A percentile compares a stretch with the other conserved stretches of the same genome.
These are phyloP conservation scores for Closterium sp. DNA, from an alignment of 139 green algal species.

Conservation along the genomic window DNA sequence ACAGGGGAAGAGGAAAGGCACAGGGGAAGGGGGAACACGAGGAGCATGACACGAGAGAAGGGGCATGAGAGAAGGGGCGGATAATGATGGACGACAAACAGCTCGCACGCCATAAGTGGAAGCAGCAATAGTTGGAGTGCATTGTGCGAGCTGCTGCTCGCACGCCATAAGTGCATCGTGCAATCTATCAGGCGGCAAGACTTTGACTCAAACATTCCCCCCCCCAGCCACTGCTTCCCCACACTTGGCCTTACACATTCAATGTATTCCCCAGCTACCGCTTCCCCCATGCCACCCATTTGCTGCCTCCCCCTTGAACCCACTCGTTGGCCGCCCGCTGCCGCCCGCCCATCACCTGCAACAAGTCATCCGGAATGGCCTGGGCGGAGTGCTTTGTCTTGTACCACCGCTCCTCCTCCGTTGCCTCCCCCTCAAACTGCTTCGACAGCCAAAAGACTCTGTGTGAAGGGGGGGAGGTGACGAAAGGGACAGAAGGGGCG, in stretches of 20 bases:
- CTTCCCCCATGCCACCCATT: neutral
- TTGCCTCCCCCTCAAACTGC: slow-evolving; percentile 51
- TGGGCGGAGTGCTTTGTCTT: slow-evolving; percentile 64
- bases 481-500: slow-evolving; percentile 3
- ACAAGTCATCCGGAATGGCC: slow-evolving; percentile 53
- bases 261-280: slow-evolving; percentile 43
- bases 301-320: neutral
- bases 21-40: too few relatives aligned
- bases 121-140: too few relatives aligned
- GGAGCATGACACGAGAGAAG: too few relatives aligned
- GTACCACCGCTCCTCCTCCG: slow-evolving; percentile 61
- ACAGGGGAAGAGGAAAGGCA: too few relatives aligned
- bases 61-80: too few relatives aligned
- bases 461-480: neutral
- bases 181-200: neutral
- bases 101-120: too few relatives aligned
- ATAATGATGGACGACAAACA: too few relatives aligned
- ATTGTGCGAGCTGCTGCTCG: too few relatives aligned
- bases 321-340: too few relatives aligned
- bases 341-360: neutral
- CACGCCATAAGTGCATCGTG: neutral
- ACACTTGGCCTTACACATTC: neutral
- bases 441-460: slow-evolving; percentile 73
- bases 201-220: too few relatives aligned
- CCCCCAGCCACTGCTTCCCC: too few relatives aligned